phyloP scores from a whole-genome alignment of 2,329 filamentous ascomycete species.

The Claviceps lovelessii region DNA sequence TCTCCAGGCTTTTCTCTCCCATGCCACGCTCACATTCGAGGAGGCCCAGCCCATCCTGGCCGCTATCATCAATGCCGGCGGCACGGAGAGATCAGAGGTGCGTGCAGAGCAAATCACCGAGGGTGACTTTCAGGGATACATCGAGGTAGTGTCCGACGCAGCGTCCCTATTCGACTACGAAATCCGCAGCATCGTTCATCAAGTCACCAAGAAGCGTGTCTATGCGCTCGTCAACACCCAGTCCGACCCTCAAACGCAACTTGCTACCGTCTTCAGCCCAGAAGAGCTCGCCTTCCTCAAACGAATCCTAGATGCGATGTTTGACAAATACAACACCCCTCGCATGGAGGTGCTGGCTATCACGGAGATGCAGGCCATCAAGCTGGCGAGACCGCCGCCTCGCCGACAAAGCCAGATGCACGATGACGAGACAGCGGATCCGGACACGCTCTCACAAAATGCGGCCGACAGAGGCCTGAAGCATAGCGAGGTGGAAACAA shows the following conservation, averaged over 20 bases:
- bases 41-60: conserved; percentile 64
- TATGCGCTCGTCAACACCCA: conserved; percentile 81
- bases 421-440: conserved; percentile 20
- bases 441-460: conserved; percentile 9
- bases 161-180: conserved; percentile 77
- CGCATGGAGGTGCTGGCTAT: conserved; percentile 75
- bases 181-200: conserved; percentile 61
- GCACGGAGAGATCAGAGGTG: conserved; percentile 22
- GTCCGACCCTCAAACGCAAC: conserved; percentile 70
- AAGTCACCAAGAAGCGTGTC: conserved; percentile 49
- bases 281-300: conserved; percentile 88
- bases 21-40: conserved; percentile 60
- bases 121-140: conserved; percentile 52
- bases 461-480: conserved; percentile 45
- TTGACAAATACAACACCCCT: conserved; percentile 70
- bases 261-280: conserved; percentile 64
- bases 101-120: conserved; percentile 50
- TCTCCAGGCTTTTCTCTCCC: conserved; percentile 72
- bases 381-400: conserved; percentile 42
- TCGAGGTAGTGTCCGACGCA: conserved; percentile 55
- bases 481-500: conserved; percentile 60
- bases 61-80: conserved; percentile 51
- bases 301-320: conserved; percentile 78
- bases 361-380: conserved; percentile 62
- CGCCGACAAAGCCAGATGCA: conserved; percentile 20